Conservation (phyloP, 202 grass and related monocot species). For the Schoenoplectus tabernaemontani region DNA sequence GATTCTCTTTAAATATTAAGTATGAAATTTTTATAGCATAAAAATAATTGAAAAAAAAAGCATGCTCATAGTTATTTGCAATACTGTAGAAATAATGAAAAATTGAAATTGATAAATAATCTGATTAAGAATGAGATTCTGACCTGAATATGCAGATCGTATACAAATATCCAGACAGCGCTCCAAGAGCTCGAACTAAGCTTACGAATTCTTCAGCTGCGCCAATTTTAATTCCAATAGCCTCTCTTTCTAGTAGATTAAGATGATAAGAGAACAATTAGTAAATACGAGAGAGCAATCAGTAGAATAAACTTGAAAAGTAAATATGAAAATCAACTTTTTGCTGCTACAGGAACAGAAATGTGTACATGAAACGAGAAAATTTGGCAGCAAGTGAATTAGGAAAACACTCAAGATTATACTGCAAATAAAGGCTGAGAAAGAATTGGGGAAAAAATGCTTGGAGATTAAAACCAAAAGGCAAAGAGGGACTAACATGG, state of each 20-base stretch:
- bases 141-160: background rate
- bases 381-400: background rate
- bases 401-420: background rate
- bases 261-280: slow-evolving; percentile 4
- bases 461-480: background rate
- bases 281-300: background rate
- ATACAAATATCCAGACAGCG: background rate
- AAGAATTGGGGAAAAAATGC: background rate
- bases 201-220: background rate
- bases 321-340: background rate
- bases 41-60: background rate
- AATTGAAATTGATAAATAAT: background rate
- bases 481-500: background rate
- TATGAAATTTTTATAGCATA: background rate
- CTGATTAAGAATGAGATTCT: slow-evolving; percentile 4
- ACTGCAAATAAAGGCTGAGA: background rate
- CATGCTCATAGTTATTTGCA: background rate
- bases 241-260: background rate
- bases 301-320: background rate
- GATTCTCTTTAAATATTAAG: background rate
- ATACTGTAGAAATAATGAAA: background rate
- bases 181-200: background rate
- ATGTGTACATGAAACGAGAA: background rate
- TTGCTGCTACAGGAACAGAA: background rate
- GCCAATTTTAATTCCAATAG: background rate